A percentile compares a stretch with the other conserved stretches of the same genome.
Evolutionary conservation across 2,329 filamentous ascomycete species (phyloP).

Genomic region (Botrytis sinoallii): DNA sequence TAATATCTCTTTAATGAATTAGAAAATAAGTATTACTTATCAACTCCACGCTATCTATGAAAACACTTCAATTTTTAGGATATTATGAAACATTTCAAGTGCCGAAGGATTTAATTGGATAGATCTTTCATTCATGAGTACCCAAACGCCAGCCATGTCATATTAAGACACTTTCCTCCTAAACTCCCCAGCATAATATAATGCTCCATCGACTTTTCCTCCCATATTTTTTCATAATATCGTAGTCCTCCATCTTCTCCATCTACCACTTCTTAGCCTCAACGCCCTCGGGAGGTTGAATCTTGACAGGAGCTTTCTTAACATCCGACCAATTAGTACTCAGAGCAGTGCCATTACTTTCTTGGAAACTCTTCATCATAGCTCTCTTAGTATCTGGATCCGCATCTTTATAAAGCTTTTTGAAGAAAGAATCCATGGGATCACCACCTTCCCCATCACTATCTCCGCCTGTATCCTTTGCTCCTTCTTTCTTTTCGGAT

Average conservation of each 20-base stretch:
- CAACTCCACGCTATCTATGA: neutral
- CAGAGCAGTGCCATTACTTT: constrained; percentile 89
- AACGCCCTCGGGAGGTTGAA: constrained; percentile 71
- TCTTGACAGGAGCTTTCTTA: constrained; percentile 66
- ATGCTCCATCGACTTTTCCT: neutral
- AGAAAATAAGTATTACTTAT: neutral
- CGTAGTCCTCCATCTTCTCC: neutral
- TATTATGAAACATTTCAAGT: neutral
- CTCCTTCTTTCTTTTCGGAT: constrained; percentile 32
- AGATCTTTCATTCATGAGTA: neutral
- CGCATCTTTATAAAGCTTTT: constrained; percentile 75
- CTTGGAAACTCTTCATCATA: constrained; percentile 96
- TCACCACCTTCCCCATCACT: constrained; percentile 57
- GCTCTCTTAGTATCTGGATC: constrained; percentile 79
- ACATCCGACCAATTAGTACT: constrained; percentile 93
- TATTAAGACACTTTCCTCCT: neutral
- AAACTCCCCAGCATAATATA: neutral
- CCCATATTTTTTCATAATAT: neutral
- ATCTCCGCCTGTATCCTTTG: constrained; percentile 27
- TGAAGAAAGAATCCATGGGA: constrained; percentile 81
- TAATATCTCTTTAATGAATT: neutral
- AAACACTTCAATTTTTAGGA: neutral
- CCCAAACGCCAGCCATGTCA: neutral
- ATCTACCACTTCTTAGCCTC: constrained; percentile 63
- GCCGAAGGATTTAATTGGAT: neutral